Percentiles rank a stretch among this genome's conserved stretches.
These are phyloP conservation scores for Cystobasidiaceae sp. DNA, from an alignment of 1,284 basidiomycete species.

Conservation along the genomic window DNA sequence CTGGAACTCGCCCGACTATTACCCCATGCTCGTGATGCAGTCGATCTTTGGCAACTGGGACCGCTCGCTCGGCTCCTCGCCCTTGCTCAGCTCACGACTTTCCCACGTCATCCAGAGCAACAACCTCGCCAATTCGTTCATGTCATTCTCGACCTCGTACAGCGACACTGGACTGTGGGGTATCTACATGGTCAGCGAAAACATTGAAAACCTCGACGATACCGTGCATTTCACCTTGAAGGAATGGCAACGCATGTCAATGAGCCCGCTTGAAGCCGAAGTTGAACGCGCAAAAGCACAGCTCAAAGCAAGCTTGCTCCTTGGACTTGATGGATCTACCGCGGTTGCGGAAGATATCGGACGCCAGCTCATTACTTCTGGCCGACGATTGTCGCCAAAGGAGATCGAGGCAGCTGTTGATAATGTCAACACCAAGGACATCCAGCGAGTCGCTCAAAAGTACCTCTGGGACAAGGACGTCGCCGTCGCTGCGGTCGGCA, in stretches of 20 bases:
- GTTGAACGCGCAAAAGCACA: slow-evolving; percentile 97
- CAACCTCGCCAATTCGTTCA: slow-evolving; percentile 98
- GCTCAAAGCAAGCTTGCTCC: slow-evolving; percentile 87
- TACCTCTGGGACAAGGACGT: slow-evolving; percentile 86
- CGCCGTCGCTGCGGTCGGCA: slow-evolving; percentile 74
- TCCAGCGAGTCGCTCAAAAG: slow-evolving; percentile 89
- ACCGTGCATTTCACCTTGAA: slow-evolving; percentile 86
- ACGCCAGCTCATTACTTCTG: slow-evolving; percentile 89
- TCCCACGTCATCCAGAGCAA: slow-evolving; percentile 86
- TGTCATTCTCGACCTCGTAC: slow-evolving; percentile 99
- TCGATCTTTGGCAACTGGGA: slow-evolving; percentile 99
- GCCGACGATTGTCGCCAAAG: slow-evolving; percentile 75
- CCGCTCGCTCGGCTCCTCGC: slow-evolving; percentile 84
- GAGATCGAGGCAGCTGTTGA: slow-evolving; percentile 93
- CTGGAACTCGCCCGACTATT: slow-evolving; percentile 98
- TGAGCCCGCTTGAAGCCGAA: slow-evolving; percentile 75
- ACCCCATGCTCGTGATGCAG: slow-evolving; percentile 98
- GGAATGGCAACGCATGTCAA: slow-evolving; percentile 96
- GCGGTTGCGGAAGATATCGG: slow-evolving; percentile 98
- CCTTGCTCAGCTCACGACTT: slow-evolving; percentile 83
- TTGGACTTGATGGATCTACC: slow-evolving; percentile 89
- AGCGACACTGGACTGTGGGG: slow-evolving; percentile 99
- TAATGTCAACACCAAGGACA: slow-evolving; percentile 79
- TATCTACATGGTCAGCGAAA: slow-evolving; percentile 84
- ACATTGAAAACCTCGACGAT: slow-evolving; percentile 82